A percentile compares a stretch with the other conserved stretches of the same genome.
These are phyloP conservation scores for Globisporangium abappressorium DNA, from an alignment of 352 stramenopile species.

Conservation along the genomic window DNA sequence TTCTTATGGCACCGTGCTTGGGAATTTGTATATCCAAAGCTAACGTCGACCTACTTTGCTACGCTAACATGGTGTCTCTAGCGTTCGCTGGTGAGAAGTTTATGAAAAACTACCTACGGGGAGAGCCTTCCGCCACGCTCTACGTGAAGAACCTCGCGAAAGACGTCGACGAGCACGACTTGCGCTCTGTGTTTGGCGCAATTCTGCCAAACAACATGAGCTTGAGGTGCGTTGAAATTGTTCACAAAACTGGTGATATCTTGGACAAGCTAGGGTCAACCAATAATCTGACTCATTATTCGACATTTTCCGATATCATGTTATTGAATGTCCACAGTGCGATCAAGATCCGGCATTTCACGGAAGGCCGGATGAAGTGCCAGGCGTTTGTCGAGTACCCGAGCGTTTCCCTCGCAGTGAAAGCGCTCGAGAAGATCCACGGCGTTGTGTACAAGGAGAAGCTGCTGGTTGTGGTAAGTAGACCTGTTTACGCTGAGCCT, in stretches of 20 bases:
- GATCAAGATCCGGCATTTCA: constrained; percentile 68
- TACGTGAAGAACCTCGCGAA: constrained; percentile 85
- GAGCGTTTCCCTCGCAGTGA: constrained; percentile 38
- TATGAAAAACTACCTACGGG: constrained; percentile 69
- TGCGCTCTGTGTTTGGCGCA: constrained; percentile 48
- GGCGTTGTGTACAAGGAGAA: constrained; percentile 75
- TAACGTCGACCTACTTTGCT: background rate
- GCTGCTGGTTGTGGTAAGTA: constrained; percentile 74
- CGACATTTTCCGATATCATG: background rate
- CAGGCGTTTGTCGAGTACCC: constrained; percentile 83
- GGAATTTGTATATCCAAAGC: background rate
- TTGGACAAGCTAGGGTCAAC: background rate
- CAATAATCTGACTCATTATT: background rate
- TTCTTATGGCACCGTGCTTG: background rate
- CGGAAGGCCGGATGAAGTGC: constrained; percentile 78
- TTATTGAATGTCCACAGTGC: constrained; percentile 22
- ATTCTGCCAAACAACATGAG: constrained; percentile 25
- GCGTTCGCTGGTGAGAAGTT: constrained; percentile 42
- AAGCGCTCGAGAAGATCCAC: constrained; percentile 56
- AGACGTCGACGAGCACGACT: constrained; percentile 37
- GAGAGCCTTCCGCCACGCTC: constrained; percentile 48
- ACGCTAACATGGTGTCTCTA: constrained; percentile 2
- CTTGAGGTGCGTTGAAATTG: constrained; percentile 7
- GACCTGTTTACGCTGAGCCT: background rate
- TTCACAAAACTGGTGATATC: background rate